A percentile compares a stretch with the other conserved stretches of the same genome.
Evolutionary conservation across 1,139 yeast genomes (phyloP).

Genomic region (Candida frijolesensis): DNA sequence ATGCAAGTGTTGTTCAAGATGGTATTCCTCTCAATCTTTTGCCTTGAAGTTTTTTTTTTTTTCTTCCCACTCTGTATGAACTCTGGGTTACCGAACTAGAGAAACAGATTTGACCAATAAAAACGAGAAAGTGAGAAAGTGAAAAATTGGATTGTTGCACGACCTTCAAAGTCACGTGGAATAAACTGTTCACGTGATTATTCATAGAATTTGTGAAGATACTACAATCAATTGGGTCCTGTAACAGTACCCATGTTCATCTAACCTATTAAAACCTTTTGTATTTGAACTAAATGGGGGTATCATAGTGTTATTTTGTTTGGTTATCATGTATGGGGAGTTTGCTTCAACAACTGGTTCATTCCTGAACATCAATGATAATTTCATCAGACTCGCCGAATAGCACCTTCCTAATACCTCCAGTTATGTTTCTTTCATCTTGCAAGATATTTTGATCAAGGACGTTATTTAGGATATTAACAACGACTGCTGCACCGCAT

Average conservation of each 20-base stretch:
- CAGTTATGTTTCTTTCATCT: not conserved
- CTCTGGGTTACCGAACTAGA: not conserved
- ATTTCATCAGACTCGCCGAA: not conserved
- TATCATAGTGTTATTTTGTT: not conserved
- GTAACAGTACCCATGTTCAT: not conserved
- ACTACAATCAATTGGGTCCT: not conserved
- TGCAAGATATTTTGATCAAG: not conserved
- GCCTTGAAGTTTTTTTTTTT: not conserved
- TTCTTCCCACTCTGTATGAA: not conserved
- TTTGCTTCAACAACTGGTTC: not conserved
- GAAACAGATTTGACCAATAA: slow-evolving; percentile 2
- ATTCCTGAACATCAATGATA: not conserved
- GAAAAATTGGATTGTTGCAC: not conserved
- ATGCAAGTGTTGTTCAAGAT: not conserved
- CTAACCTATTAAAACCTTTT: not conserved
- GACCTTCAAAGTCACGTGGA: not conserved
- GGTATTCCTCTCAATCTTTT: not conserved
- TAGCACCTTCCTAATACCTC: not conserved
- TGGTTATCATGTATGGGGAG: no score
- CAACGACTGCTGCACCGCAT: not conserved
- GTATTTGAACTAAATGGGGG: not conserved
- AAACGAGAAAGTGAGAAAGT: not conserved
- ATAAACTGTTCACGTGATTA: no score
- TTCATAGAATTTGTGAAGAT: no score
- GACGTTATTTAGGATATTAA: not conserved